Evolutionary conservation across 805 yeast genomes (phyloP).

Genomic region (Saccharomyces mikatae): DNA sequence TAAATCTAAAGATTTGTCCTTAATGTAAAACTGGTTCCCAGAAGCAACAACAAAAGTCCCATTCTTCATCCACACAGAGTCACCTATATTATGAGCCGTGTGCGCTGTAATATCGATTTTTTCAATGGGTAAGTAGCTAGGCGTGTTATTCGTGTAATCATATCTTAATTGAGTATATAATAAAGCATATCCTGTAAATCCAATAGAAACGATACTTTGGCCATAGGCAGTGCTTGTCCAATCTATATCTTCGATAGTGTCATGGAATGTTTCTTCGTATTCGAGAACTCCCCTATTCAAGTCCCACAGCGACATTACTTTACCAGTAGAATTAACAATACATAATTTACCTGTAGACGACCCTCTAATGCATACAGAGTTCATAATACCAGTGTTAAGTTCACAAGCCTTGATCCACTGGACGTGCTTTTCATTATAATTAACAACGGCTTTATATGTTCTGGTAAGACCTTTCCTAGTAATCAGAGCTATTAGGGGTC

Average conservation of each 20-base stretch:
- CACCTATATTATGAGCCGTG: constrained; percentile 80
- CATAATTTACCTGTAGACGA: constrained; percentile 74
- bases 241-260: constrained; percentile 60
- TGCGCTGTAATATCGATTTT: constrained; percentile 59
- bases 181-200: constrained; percentile 55
- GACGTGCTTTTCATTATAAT: constrained; percentile 22
- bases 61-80: constrained; percentile 75
- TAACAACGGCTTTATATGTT: constrained; percentile 39
- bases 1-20: constrained; percentile 59
- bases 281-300: constrained; percentile 58
- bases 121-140: constrained; percentile 71
- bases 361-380: constrained; percentile 53
- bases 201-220: constrained; percentile 72
- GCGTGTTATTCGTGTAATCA: constrained; percentile 76
- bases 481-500: constrained; percentile 49
- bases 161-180: constrained; percentile 77
- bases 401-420: constrained; percentile 46
- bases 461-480: constrained; percentile 43
- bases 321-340: constrained; percentile 48
- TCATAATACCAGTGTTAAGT: constrained; percentile 47
- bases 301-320: constrained; percentile 71
- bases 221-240: constrained; percentile 70
- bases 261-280: constrained; percentile 39
- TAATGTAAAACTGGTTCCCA: constrained; percentile 82
- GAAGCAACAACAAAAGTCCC: constrained; percentile 77